Evolutionary conservation across 2,329 filamentous ascomycete genomes (phyloP).

Genomic region (Xylariaceae sp.): DNA sequence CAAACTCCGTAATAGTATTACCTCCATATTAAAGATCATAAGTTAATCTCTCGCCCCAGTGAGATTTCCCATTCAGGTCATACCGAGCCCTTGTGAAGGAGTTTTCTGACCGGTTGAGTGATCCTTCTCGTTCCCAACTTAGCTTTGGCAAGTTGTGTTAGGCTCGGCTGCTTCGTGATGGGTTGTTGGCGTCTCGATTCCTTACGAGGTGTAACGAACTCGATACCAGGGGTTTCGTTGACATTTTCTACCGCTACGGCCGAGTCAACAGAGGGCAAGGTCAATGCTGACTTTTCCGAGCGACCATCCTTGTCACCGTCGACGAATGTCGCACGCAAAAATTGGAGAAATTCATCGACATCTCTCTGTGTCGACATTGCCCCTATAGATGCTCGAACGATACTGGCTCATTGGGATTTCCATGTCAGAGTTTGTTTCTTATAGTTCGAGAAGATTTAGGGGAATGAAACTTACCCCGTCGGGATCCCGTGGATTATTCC

Average conservation of each 20-base stretch:
- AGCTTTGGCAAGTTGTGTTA: too few species aligned
- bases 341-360: constrained; percentile 48
- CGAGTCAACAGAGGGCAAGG: constrained; percentile 15
- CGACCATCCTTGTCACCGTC: constrained; percentile 21
- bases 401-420: constrained; percentile 35
- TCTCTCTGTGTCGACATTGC: constrained; percentile 59
- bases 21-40: too few species aligned
- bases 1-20: too few species aligned
- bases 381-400: constrained; percentile 59
- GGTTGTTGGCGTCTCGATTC: too few species aligned
- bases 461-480: constrained; percentile 44
- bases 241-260: constrained; percentile 1
- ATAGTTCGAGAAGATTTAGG: background rate
- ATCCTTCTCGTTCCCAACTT: too few species aligned
- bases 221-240: too few species aligned
- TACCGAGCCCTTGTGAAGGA: too few species aligned
- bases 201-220: too few species aligned
- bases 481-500: constrained; percentile 53
- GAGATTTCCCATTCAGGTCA: too few species aligned
- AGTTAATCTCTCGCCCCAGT: too few species aligned
- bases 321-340: constrained; percentile 41
- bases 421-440: background rate
- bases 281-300: constrained; percentile 15
- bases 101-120: too few species aligned
- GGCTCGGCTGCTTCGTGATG: too few species aligned